These are phyloP conservation scores for Dianthus caryophyllus DNA, from an alignment of 148 eudicot species.

Conservation along the genomic window DNA sequence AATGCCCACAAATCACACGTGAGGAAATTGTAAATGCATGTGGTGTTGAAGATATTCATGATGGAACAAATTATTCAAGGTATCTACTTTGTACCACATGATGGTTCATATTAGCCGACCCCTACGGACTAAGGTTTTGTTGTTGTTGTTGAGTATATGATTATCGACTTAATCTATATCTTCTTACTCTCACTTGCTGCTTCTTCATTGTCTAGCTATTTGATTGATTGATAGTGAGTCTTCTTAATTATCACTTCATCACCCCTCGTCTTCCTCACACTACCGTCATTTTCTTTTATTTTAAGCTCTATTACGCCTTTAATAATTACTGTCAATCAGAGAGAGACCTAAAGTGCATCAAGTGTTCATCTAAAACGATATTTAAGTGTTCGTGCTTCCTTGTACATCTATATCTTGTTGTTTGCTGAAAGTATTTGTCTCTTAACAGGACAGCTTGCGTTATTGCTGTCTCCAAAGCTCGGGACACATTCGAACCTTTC, in stretches of 20 bases:
- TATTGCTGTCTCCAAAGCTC: constrained; percentile 98
- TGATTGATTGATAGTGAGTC: not conserved
- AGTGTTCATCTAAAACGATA: constrained; percentile 2
- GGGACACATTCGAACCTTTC: constrained; percentile 96
- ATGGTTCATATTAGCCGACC: too few relatives aligned
- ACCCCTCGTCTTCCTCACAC: too few relatives aligned
- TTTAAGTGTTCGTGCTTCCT: not conserved
- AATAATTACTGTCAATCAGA: too few relatives aligned
- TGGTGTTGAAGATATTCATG: constrained; percentile 99
- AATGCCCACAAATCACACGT: constrained; percentile 96
- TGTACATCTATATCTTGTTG: not conserved
- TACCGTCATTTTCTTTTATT: too few relatives aligned
- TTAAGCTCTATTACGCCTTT: too few relatives aligned
- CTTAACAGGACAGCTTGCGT: constrained; percentile 88
- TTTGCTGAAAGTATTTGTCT: constrained; percentile 3
- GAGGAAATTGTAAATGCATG: constrained; percentile 99
- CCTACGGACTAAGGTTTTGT: too few relatives aligned
- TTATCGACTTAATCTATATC: not conserved
- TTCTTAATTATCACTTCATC: not conserved
- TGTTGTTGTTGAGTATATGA: not conserved
- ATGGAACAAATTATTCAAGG: constrained; percentile 99
- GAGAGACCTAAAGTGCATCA: too few relatives aligned
- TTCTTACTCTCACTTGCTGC: not conserved
- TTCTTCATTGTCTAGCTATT: not conserved
- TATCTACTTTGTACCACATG: constrained; percentile 18